Percentiles rank a stretch among this genome's conserved stretches.
These are phyloP conservation scores for Linum trigynum DNA, from an alignment of 345 rosid species.

Conservation along the genomic window DNA sequence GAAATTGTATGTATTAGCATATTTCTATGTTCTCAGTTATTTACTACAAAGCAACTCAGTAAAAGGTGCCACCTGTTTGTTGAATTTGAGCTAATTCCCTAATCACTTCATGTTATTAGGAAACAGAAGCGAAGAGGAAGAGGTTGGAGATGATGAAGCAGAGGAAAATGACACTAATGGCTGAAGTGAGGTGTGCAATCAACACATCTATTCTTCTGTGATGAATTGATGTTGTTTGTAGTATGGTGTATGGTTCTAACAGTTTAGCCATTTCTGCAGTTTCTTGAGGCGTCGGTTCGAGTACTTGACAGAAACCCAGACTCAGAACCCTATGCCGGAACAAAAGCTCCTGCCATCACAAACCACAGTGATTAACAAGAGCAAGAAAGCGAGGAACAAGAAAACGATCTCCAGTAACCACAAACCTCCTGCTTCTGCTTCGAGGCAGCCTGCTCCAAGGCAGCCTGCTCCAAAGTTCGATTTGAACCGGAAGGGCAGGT, in stretches of 20 bases:
- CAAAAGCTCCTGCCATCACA: slow-evolving; percentile 12
- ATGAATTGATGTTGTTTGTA: background rate
- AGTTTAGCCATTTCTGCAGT: slow-evolving; percentile 21
- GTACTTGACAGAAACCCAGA: slow-evolving; percentile 42
- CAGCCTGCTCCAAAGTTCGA: slow-evolving; percentile 18
- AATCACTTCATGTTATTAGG: slow-evolving; percentile 30
- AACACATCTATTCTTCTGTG: slow-evolving; percentile 3
- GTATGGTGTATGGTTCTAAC: background rate
- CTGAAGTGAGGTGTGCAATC: slow-evolving; percentile 62
- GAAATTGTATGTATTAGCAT: too few relatives aligned
- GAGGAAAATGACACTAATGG: slow-evolving; percentile 33
- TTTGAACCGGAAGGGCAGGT: slow-evolving; percentile 32
- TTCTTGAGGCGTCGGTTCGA: slow-evolving; percentile 56
- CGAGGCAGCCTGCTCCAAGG: slow-evolving; percentile 8
- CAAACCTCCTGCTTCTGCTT: slow-evolving; percentile 15
- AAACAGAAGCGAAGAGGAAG: slow-evolving; percentile 40
- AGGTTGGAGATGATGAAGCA: slow-evolving; percentile 53
- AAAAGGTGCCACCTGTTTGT: too few relatives aligned
- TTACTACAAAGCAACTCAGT: too few relatives aligned
- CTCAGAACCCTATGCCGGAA: slow-evolving; percentile 13
- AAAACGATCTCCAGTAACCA: slow-evolving; percentile 19
- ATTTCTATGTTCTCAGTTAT: too few relatives aligned
- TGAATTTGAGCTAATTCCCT: too few relatives aligned
- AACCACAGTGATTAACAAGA: slow-evolving; percentile 11
- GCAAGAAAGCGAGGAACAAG: slow-evolving; percentile 18